These are phyloP conservation scores for Epichloe aotearoae DNA, from an alignment of 2,329 filamentous ascomycete species.

Conservation along the genomic window DNA sequence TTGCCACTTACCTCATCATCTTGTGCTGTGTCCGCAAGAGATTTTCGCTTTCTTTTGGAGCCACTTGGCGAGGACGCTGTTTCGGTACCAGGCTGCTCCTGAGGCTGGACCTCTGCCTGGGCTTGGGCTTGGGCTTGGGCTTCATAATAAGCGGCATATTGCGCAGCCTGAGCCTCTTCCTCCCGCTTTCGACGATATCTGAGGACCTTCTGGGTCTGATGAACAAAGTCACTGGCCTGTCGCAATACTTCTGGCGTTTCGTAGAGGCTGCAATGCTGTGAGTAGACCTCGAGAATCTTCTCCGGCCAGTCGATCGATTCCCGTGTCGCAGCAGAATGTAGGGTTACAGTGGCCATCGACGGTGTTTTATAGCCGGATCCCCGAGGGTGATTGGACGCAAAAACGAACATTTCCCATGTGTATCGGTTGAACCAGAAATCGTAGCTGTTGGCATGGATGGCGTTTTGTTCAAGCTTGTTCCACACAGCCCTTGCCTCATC, in stretches of 20 bases:
- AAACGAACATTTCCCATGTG: constrained; percentile 69
- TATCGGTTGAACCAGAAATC: constrained; percentile 95
- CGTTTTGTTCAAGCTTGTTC: constrained; percentile 52
- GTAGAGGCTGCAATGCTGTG: constrained; percentile 79
- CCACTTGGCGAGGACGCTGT: constrained; percentile 24
- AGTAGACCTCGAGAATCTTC: constrained; percentile 58
- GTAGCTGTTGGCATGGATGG: constrained; percentile 60
- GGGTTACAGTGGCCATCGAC: constrained; percentile 58
- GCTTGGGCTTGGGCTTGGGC: constrained; percentile 14
- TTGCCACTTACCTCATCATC: constrained; percentile 29
- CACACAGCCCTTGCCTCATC: constrained; percentile 68
- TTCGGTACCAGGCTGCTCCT: constrained; percentile 4
- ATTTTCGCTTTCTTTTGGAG: constrained; percentile 64
- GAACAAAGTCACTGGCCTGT: constrained; percentile 57
- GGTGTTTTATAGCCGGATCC: constrained; percentile 42
- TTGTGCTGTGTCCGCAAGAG: constrained; percentile 30
- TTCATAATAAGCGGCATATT: constrained; percentile 29
- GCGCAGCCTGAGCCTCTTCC: constrained; percentile 43
- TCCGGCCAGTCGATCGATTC: constrained; percentile 63
- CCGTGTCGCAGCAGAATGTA: constrained; percentile 55
- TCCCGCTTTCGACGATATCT: constrained; percentile 53
- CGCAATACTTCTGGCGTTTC: constrained; percentile 67
- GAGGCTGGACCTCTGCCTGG: constrained; percentile 11
- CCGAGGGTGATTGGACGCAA: constrained; percentile 33
- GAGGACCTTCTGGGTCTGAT: constrained; percentile 53